phyloP scores from a whole-genome alignment of 176 grass and related monocot genomes.

The Oryza longistaminata region DNA sequence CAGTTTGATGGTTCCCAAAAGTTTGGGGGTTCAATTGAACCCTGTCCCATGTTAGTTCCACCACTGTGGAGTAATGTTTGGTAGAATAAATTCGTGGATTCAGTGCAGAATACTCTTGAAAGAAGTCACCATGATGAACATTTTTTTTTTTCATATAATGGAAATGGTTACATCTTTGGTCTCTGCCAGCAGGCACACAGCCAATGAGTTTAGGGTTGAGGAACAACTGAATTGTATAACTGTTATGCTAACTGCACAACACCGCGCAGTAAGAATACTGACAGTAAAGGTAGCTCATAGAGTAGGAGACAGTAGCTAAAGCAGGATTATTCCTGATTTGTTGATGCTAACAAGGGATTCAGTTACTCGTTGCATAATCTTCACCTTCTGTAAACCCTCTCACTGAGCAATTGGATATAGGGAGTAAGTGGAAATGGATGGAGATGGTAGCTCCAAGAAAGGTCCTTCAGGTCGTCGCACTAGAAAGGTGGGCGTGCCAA shows the following conservation, averaged over 20 bases:
- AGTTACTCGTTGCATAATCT: not conserved
- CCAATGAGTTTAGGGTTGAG: too few relatives aligned
- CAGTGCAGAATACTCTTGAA: too few relatives aligned
- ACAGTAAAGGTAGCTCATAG: not conserved
- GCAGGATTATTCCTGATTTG: not conserved
- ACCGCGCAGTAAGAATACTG: not conserved
- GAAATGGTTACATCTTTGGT: too few relatives aligned
- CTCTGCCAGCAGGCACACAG: too few relatives aligned
- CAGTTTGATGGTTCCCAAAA: too few relatives aligned
- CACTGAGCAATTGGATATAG: not conserved
- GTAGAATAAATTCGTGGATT: too few relatives aligned
- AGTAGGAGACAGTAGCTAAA: not conserved
- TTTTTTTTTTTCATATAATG: too few relatives aligned
- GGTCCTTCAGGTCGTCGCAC: conserved; percentile 9
- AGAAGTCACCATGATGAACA: too few relatives aligned
- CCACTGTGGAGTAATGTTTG: too few relatives aligned
- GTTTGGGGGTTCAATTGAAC: too few relatives aligned
- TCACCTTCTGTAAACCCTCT: not conserved
- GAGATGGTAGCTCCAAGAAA: conserved; percentile 13
- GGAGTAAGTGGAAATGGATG: conserved; percentile 27
- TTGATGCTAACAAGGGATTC: not conserved
- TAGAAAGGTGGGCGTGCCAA: conserved; percentile 26
- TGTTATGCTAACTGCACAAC: not conserved
- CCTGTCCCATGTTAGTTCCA: too few relatives aligned
- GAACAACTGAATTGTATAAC: not conserved